Evolutionary conservation across 768 basidiomycete genomes (phyloP), one percentile per base, ranked within the genome.

Genomic region (Boletus tylopilopsis): DNA sequence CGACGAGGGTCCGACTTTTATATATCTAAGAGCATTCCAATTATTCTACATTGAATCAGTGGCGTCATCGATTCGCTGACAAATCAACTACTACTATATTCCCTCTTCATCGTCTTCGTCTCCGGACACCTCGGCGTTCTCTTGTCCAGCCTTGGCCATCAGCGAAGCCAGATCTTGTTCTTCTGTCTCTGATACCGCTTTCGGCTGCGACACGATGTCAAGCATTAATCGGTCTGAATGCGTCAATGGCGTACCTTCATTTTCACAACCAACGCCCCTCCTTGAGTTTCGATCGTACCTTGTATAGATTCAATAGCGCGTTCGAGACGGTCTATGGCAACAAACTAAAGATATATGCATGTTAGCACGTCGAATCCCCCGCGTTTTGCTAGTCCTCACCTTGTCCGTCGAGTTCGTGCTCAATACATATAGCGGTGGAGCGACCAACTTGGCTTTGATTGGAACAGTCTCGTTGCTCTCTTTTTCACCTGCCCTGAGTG

Each of bases 401-500:
- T 98, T 99, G 71, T 99, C 96, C 6, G 95, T 98, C 12, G 92
- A 88, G 56, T 97, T 98, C 24, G 92, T 94, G 57, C 88, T 92
- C 45, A 99, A 76, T 22, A 99, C 95, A 59, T 98, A 99, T 33
- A 99, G 67, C 23, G 95, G 95, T 8, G 96, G 96, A 0, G 95
- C 95, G 36, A 98, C 94, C 21, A 99, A 76, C 66, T 94, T 91
- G 21, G 96, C 94, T 71, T 95, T 96, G 73, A 99, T 96, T 0
- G 94, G 95, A 0, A 99, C 92, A 0, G 85, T 81, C 49, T 93
- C 90, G 16, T 77, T 93, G 68, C 90, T 90, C 55, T 89, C 81
- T 44, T 78, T 82, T 67, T 97, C 96, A 25, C 95, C 95, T 4
- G 89, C 90, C 36, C 80, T 79, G 30, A 98, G 77, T 0, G 96